Conservation (phyloP, 2,329 filamentous ascomycete species). For the Verticillium klebahnii region DNA sequence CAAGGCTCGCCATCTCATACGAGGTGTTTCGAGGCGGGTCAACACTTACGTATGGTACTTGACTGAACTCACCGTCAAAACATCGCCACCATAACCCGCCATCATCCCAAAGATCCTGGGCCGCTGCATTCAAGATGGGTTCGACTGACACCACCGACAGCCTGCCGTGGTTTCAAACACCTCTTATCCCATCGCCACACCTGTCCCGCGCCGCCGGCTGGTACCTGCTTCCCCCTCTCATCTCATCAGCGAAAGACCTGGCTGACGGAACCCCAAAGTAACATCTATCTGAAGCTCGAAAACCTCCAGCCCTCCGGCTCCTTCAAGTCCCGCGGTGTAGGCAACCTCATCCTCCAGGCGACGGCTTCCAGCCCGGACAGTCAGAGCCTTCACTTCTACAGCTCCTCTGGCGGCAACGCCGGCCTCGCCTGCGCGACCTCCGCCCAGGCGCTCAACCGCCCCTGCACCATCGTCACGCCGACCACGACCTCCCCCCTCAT, state of each 20-base stretch:
- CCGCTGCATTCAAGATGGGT: constrained; percentile 26
- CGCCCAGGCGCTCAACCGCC: constrained; percentile 57
- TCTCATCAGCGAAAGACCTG: background rate
- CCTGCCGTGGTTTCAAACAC: constrained; percentile 66
- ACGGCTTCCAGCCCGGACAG: constrained; percentile 22
- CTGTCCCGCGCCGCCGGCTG: constrained; percentile 69
- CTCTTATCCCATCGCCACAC: constrained; percentile 60
- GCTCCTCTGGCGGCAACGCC: constrained; percentile 77
- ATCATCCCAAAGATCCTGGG: too few relatives aligned
- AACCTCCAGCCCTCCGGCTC: constrained; percentile 80
- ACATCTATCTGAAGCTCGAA: constrained; percentile 81
- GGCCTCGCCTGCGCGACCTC: constrained; percentile 77
- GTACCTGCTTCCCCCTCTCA: constrained; percentile 33
- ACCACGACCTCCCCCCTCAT: constrained; percentile 61
- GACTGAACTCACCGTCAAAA: too few relatives aligned
- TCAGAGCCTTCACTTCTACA: constrained; percentile 64
- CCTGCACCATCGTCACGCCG: constrained; percentile 73
- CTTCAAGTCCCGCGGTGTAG: constrained; percentile 79
- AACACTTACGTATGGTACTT: too few relatives aligned
- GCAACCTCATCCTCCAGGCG: constrained; percentile 59
- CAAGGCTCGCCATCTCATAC: too few relatives aligned
- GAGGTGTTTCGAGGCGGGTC: too few relatives aligned
- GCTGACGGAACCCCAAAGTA: constrained; percentile 35
- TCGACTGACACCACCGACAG: constrained; percentile 31
- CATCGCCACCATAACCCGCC: too few relatives aligned